Conservation (phyloP, 2,329 filamentous ascomycete species). For the Neurospora sp. region DNA sequence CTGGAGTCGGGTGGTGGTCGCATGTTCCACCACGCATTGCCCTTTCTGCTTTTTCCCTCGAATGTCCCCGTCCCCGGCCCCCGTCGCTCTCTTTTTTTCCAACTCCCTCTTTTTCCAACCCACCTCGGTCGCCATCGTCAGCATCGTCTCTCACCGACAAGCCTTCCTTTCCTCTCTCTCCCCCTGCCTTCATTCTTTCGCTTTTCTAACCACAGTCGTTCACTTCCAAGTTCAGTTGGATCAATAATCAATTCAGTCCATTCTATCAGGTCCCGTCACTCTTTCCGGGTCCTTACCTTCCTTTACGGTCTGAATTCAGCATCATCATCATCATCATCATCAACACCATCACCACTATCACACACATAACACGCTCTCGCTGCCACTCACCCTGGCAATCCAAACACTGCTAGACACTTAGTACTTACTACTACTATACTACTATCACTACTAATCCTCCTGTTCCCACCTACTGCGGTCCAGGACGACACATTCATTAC, state of each 20-base stretch:
- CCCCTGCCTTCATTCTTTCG: conserved; percentile 25
- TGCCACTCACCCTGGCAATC: conserved; percentile 3
- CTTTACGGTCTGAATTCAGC: conserved; percentile 22
- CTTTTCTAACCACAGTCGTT: conserved; percentile 41
- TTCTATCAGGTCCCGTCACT: conserved; percentile 37
- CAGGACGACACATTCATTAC: conserved; percentile 26
- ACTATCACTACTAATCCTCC: conserved; percentile 11
- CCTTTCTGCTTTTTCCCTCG: conserved; percentile 18
- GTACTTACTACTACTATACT: conserved; percentile 9
- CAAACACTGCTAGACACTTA: conserved; percentile 3
- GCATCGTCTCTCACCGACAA: conserved; percentile 15
- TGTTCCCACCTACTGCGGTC: conserved; percentile 11
- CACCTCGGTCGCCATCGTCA: conserved; percentile 18
- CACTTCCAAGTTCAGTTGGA: conserved; percentile 27
- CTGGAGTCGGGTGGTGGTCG: conserved; percentile 1
- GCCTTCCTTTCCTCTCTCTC: conserved; percentile 14
- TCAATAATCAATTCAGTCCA: conserved; percentile 25
- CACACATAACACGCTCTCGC: conserved; percentile 1
- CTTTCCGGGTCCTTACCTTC: conserved; percentile 39
- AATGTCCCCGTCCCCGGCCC: conserved; percentile 22
- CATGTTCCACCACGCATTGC: conserved; percentile 2
- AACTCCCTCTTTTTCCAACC: conserved; percentile 19
- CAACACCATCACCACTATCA: conserved; percentile 9
- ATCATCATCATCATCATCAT: conserved; percentile 14
- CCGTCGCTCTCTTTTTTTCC: conserved; percentile 18